Conservation (phyloP, 2,329 filamentous ascomycete species). For the Pyricularia sp. region DNA sequence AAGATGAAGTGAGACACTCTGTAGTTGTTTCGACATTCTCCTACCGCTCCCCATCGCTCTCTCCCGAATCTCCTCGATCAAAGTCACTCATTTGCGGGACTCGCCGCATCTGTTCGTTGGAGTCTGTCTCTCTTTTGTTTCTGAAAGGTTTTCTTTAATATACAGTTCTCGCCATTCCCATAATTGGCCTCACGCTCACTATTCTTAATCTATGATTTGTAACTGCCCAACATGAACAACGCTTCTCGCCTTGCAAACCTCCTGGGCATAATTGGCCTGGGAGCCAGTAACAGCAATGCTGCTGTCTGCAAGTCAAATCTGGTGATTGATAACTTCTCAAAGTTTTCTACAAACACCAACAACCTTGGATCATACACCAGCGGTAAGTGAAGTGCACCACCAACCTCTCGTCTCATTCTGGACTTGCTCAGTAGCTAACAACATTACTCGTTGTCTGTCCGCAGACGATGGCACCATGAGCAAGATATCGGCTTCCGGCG, state of each 20-base stretch:
- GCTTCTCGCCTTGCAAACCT: background rate
- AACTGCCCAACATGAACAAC: background rate
- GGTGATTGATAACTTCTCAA: slow-evolving; percentile 16
- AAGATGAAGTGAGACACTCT: background rate
- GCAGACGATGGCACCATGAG: slow-evolving; percentile 37
- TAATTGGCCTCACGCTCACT: background rate
- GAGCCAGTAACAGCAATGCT: background rate
- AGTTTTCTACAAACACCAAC: slow-evolving; percentile 15
- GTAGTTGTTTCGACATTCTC: background rate
- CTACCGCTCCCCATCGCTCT: background rate
- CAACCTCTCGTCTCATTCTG: background rate
- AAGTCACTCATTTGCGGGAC: background rate
- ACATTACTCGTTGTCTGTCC: background rate
- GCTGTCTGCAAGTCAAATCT: slow-evolving; percentile 16
- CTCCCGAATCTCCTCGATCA: background rate
- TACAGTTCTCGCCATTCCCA: background rate
- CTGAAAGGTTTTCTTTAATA: background rate
- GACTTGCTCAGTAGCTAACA: background rate
- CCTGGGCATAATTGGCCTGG: background rate
- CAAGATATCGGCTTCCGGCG: slow-evolving; percentile 23
- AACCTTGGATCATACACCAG: slow-evolving; percentile 14
- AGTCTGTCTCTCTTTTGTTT: background rate
- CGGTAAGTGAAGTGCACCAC: slow-evolving; percentile 10
- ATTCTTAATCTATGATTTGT: background rate
- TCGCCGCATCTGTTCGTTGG: background rate